Conservation (phyloP, 1,284 basidiomycete species). For the Phaffia rhodozyma region DNA sequence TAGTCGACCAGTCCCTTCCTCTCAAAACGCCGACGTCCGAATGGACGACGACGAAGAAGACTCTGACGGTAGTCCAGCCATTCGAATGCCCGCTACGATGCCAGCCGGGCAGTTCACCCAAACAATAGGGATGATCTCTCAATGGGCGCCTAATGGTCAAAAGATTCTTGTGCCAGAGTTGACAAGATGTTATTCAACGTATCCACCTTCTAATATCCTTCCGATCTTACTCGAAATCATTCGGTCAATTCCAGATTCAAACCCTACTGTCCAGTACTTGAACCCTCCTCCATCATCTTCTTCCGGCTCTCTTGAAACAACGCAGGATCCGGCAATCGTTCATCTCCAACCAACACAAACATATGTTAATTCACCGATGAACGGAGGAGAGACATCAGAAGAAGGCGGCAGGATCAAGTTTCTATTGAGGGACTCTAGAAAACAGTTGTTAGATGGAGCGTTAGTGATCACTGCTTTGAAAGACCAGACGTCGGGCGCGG, state of each 20-base stretch:
- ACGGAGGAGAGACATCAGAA: background rate
- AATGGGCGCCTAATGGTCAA: constrained; percentile 1
- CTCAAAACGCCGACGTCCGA: constrained; percentile 19
- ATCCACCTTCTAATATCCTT: constrained; percentile 8
- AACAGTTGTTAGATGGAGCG: constrained; percentile 20
- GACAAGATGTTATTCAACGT: constrained; percentile 14
- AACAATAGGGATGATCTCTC: constrained; percentile 10
- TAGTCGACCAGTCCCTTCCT: background rate
- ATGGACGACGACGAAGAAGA: constrained; percentile 46
- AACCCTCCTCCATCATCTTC: constrained; percentile 14
- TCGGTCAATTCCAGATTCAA: background rate
- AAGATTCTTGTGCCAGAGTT: constrained; percentile 2
- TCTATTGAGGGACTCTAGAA: constrained; percentile 17
- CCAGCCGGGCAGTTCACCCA: constrained; percentile 6
- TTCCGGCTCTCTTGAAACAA: background rate
- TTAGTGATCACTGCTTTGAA: constrained; percentile 5
- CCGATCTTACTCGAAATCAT: constrained; percentile 23
- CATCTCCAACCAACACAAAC: constrained; percentile 1
- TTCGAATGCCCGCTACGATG: background rate
- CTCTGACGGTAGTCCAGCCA: background rate
- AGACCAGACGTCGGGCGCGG: constrained; percentile 5
- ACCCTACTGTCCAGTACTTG: constrained; percentile 5
- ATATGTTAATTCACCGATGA: background rate
- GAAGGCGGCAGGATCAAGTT: constrained; percentile 20
- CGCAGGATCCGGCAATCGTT: background rate